Base-by-base conservation (phyloP, 257 asterid species). In the Plantago major region DNA sequence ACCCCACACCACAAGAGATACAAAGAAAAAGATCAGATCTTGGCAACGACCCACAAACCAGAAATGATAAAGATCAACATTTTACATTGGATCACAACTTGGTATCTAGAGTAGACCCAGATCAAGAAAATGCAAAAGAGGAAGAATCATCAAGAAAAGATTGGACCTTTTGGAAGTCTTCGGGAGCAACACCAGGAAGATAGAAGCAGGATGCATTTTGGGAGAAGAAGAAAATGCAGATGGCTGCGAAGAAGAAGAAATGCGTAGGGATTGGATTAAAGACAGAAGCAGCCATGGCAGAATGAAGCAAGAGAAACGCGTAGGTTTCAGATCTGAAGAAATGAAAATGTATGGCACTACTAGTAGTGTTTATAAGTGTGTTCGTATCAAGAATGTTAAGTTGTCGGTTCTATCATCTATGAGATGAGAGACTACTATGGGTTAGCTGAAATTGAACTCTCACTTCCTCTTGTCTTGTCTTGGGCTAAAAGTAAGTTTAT, bases 101-200 rank as follows among this genome's bases (percentile, higher is more conserved):
- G 3, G 8, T 6, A 47, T 11, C 30, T 10, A 15, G 7, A 49
- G 1, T 13, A 49, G 37, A 16, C 65, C 51, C 44, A 59, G 28
- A 59, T 70, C 73, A 40, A 46, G 40, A 64, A 61, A 28, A 63
- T 30, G 58, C 46, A 66, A 33, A 18, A 70, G 19, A 10, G 2
- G 3, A 42, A 26, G 18, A 55, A 26, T 55, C 28, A 18, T 14
- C 6, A 14, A 9, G 51, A 45, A 54, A 61, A 58, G 53, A 45
- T 33, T 16, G 40, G 67, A 84, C 94, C 95, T 79, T 82, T 49
- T 61, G 82, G 73, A 86, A 89, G 67, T 86, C 96, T 69, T 83
- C 81, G 11, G 96, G 96, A 42, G 95, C 96, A 49, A 86, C 95
- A 43, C 95, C 96, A 6, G 96, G 93, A 62, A 86, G 96, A 69